Percentiles rank a stretch among this genome's conserved stretches.
These are phyloP conservation scores for Oryza meyeriana DNA, from an alignment of 176 grass and related monocot species.

Conservation along the genomic window DNA sequence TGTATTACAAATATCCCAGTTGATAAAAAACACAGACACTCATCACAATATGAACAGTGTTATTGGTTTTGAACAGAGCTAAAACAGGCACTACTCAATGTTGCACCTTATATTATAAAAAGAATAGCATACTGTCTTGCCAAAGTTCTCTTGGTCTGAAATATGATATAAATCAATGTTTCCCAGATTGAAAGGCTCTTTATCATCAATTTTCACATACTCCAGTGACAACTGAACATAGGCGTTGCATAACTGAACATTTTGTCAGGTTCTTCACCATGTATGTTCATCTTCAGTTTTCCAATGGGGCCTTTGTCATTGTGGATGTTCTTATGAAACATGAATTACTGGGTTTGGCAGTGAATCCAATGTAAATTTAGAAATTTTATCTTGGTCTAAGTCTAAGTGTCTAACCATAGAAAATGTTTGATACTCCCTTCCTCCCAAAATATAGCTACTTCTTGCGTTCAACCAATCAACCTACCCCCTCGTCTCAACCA, in stretches of 20 bases:
- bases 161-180: not conserved
- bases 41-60: conserved; percentile 1
- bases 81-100: not conserved
- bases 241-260: not conserved
- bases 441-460: too few relatives aligned
- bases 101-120: not conserved
- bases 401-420: not conserved
- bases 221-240: not conserved
- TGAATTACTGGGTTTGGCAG: not conserved
- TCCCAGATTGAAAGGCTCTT: not conserved
- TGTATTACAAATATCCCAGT: not conserved
- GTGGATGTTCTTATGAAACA: not conserved
- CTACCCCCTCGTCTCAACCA: too few relatives aligned
- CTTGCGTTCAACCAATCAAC: too few relatives aligned
- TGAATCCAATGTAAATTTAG: not conserved
- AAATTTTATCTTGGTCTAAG: not conserved
- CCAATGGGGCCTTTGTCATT: not conserved
- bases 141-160: too few relatives aligned
- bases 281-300: not conserved
- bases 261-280: not conserved
- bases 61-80: conserved; percentile 1
- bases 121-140: not conserved
- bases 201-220: not conserved
- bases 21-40: conserved; percentile 7
- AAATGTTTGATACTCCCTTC: not conserved